These are phyloP conservation scores for Botryotinia convoluta DNA, from an alignment of 2,329 filamentous ascomycete species.

Conservation along the genomic window DNA sequence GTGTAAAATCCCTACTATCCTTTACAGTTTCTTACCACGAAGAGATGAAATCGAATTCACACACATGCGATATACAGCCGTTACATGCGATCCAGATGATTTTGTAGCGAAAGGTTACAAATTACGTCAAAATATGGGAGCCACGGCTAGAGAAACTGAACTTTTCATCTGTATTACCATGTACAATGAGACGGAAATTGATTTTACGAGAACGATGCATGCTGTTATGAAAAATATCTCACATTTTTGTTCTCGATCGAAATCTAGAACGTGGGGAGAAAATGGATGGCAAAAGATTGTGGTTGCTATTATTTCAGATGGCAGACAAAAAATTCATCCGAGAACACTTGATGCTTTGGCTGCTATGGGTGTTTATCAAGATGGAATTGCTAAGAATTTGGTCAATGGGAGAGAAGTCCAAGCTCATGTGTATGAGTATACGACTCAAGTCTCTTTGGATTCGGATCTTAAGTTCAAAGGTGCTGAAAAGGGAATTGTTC, in stretches of 20 bases:
- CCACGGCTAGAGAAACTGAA: slow-evolving; percentile 83
- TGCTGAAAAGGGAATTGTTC: slow-evolving; percentile 97
- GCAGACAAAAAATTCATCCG: slow-evolving; percentile 88
- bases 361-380: slow-evolving; percentile 96
- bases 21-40: slow-evolving; percentile 93
- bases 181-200: slow-evolving; percentile 98
- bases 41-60: slow-evolving; percentile 95
- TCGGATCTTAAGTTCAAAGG: slow-evolving; percentile 98
- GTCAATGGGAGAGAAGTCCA: slow-evolving; percentile 96
- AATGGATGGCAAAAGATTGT: slow-evolving; percentile 99
- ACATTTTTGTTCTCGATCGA: slow-evolving; percentile 89
- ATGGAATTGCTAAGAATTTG: slow-evolving; percentile 96
- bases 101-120: slow-evolving; percentile 88
- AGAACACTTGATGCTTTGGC: slow-evolving; percentile 91
- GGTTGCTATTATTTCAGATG: slow-evolving; percentile 93
- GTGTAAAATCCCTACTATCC: slow-evolving; percentile 97
- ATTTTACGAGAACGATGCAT: slow-evolving; percentile 97
- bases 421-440: slow-evolving; percentile 98
- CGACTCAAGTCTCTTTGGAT: slow-evolving; percentile 94
- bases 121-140: slow-evolving; percentile 84
- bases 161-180: slow-evolving; percentile 96
- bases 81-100: slow-evolving; percentile 96
- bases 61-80: slow-evolving; percentile 97
- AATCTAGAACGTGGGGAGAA: slow-evolving; percentile 95
- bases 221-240: slow-evolving; percentile 98